Base-by-base conservation (phyloP, 2,329 filamentous ascomycete genomes). In the Aspergillus fumigatus region DNA sequence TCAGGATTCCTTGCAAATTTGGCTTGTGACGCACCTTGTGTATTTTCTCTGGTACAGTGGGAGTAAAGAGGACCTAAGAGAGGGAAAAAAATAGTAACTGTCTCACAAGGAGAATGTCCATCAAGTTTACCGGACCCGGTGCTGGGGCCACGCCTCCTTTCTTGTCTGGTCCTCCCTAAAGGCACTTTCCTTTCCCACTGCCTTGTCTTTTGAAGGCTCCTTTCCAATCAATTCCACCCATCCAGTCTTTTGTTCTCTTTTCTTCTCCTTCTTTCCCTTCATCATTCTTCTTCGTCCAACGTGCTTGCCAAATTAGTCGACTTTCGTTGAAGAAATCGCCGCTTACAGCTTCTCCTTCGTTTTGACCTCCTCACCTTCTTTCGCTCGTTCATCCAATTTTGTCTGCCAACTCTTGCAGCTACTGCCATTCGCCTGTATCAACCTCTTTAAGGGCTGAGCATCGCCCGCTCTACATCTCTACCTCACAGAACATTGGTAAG, bases 231-330 rank as follows among this genome's bases (percentile, higher is more conserved):
- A 21, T 47, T 25, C 55, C 56, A 59, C 57, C 55, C 56, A 59
- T 58, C 55, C 59, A 59, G 51, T 63, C 60, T 52, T 56, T 49
- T 63, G 59, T 60, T 64, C 72, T 72, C 68, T 73, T 70, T 69
- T 69, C 64, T 71, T 70, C 73, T 64, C 70, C 73, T 62, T 65
- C 64, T 66, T 65, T 60, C 55, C 60, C 66, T 67, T 68, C 56
- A 52, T 62, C 59, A 57, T 51, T 60, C 52, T 53, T 60, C 50
- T 53, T 38, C 59, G 50, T 60, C 62, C 52, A 59, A 60, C 62
- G 63, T 71, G 63, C 65, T 67, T 71, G 65, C 70, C 70, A 67
- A 68, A 57, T 58, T 58, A 64, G 68, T 69, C 66, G 63, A 59
- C 57, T 53, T 53, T 56, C 51, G 54, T 49, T 55, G 53, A 62